Evolutionary conservation across 805 yeast genomes (phyloP), one percentile per base, ranked within the genome.

Genomic region (Starmerella floricola): DNA sequence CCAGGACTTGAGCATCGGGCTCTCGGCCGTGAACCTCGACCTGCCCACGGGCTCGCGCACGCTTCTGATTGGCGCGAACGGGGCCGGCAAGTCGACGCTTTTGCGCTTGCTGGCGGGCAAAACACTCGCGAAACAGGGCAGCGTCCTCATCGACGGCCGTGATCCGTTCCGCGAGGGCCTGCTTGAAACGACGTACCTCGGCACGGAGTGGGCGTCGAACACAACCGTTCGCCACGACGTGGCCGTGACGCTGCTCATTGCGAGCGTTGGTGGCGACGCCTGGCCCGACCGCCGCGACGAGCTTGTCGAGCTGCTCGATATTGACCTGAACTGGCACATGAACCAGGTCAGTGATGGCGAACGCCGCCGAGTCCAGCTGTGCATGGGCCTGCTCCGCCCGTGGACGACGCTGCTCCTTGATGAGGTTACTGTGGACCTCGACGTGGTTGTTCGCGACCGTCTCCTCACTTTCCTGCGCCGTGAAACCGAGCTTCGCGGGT

Each of bases 151-250:
- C n/a, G 82, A 84, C 27, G 95, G 94, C 1, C 66, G 72, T 39
- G 94, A 91, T 55, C 98, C 98, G 2, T 91, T 91, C 63, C 66
- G 83, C n/a, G 71, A 71, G 15, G 66, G 70, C 42, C 56, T 66
- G 34, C 52, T 53, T 8, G 65, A 63, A 12, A 59, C 66, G 21
- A 82, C 95, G 0, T 88, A 88, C 57, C 64, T 91, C 33, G 98
- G 98, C 3, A 91, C 97, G 0, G 98, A 91, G 57, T 91, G 98
- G 98, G 95, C 95, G 5, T 74, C 81, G 42, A 91, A 86, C 62
- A 82, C 84, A 16, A 77, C 87, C 38, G 91, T 88, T 6, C 78
- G 87, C 54, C 69, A 95, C 48, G 98, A 91, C 60, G 83, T 91
- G 41, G 86, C 94, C 0, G 96, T 91, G 8, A 68, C 78, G 16